A percentile compares a stretch with the other conserved stretches of the same genome.
Evolutionary conservation across 176 grass and related monocot species (phyloP).

Genomic region (Poa pratensis): DNA sequence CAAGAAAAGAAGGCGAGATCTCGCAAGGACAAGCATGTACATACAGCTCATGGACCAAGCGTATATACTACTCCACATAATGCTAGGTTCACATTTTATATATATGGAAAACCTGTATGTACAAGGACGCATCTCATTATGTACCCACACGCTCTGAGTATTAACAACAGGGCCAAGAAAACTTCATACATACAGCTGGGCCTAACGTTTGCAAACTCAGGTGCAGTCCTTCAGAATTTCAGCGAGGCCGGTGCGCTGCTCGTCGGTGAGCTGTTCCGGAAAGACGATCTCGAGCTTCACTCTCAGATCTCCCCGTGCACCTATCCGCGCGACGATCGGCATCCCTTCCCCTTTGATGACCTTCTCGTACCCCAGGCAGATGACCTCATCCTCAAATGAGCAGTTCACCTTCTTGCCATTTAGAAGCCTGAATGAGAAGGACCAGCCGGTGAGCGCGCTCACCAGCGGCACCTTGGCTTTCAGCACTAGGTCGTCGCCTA

Average conservation of each 20-base stretch:
- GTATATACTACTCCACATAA: slow-evolving; percentile 42
- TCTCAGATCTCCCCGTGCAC: slow-evolving; percentile 61
- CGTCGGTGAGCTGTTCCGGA: slow-evolving; percentile 67
- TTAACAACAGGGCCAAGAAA: slow-evolving; percentile 62
- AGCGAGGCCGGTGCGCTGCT: slow-evolving; percentile 53
- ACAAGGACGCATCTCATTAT: slow-evolving; percentile 61
- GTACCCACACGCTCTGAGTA: slow-evolving; percentile 48
- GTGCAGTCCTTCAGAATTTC: slow-evolving; percentile 63
- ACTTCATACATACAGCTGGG: slow-evolving; percentile 48
- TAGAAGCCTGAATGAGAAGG: slow-evolving; percentile 76
- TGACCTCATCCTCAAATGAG: slow-evolving; percentile 74
- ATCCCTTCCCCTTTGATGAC: slow-evolving; percentile 79
- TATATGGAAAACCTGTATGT: slow-evolving; percentile 63
- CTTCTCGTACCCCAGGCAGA: slow-evolving; percentile 77
- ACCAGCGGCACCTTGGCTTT: slow-evolving; percentile 86
- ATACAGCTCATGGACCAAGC: slow-evolving; percentile 46
- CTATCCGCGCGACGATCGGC: slow-evolving; percentile 60
- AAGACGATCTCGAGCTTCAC: slow-evolving; percentile 80
- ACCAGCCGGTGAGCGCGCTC: slow-evolving; percentile 84
- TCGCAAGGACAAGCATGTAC: slow-evolving; percentile 30
- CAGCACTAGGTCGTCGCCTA: slow-evolving; percentile 80
- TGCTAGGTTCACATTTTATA: slow-evolving; percentile 48
- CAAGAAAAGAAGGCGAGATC: slow-evolving; percentile 26
- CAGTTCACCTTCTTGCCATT: slow-evolving; percentile 74
- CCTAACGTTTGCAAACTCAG: slow-evolving; percentile 41